phyloP scores from a whole-genome alignment of 495 filamentous ascomycete genomes.

The Daldinia caldariorum region DNA sequence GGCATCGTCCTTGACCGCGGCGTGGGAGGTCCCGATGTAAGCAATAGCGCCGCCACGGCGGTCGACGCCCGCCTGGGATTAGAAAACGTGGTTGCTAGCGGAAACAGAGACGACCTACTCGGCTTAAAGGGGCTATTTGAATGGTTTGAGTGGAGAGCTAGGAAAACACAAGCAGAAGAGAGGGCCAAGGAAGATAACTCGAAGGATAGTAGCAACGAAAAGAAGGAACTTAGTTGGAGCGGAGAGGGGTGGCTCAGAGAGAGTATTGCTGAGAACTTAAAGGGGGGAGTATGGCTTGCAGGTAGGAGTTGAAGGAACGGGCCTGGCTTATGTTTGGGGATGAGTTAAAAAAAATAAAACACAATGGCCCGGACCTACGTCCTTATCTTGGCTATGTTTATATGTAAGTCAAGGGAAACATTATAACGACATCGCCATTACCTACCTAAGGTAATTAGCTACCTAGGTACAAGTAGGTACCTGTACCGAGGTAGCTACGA shows the following conservation, averaged over 20 bases:
- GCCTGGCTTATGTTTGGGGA: slow-evolving; percentile 6
- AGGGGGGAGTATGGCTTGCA: slow-evolving; percentile 65
- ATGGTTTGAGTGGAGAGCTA: slow-evolving; percentile 70
- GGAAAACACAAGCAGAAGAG: slow-evolving; percentile 32
- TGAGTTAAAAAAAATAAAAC: background rate
- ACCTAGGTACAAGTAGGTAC: too few relatives aligned
- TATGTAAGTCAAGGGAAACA: background rate
- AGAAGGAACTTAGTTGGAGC: slow-evolving; percentile 33
- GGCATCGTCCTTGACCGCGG: slow-evolving; percentile 70
- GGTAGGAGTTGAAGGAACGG: slow-evolving; percentile 44
- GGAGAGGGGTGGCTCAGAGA: slow-evolving; percentile 61
- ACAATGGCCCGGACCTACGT: background rate
- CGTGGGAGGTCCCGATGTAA: slow-evolving; percentile 58
- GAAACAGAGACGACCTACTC: slow-evolving; percentile 73
- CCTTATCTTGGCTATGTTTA: slow-evolving; percentile 1
- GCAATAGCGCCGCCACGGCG: slow-evolving; percentile 65
- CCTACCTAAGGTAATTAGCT: background rate
- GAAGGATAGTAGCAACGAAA: slow-evolving; percentile 24
- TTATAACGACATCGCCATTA: background rate
- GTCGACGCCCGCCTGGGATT: slow-evolving; percentile 83
- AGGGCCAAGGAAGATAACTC: slow-evolving; percentile 32
- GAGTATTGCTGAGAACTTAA: slow-evolving; percentile 64
- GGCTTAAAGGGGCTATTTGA: slow-evolving; percentile 82
- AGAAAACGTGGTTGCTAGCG: slow-evolving; percentile 67
- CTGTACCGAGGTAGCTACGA: too few relatives aligned